Evolutionary conservation across 805 yeast species (phyloP).

Genomic region (Sugiyamaella qingdaonensis): DNA sequence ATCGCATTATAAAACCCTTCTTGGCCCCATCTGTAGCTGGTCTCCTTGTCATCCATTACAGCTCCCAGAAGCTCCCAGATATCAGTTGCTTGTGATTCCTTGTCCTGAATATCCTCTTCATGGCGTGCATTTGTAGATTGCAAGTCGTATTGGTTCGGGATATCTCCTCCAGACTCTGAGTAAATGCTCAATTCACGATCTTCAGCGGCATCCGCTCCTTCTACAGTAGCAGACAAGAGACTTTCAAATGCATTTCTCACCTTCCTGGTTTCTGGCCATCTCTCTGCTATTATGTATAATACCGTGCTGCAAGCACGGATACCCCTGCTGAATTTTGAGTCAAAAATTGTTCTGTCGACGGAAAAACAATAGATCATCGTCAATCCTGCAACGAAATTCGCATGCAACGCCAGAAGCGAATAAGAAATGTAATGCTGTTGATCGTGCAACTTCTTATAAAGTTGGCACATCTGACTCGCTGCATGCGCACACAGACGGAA

Average conservation of each 20-base stretch:
- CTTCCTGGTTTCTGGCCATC: background rate
- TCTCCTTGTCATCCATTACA: conserved; percentile 3
- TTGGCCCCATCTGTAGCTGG: conserved; percentile 4
- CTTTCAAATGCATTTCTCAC: conserved; percentile 9
- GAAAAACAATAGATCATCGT: conserved; percentile 7
- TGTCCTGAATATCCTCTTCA: background rate
- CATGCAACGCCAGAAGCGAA: conserved; percentile 10
- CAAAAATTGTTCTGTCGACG: conserved; percentile 4
- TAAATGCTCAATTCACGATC: background rate
- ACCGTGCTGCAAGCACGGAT: conserved; percentile 12
- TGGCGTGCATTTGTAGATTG: background rate
- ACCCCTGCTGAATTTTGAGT: conserved; percentile 2
- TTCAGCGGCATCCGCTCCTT: background rate
- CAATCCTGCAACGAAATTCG: conserved; percentile 10
- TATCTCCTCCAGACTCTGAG: background rate
- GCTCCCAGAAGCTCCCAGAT: conserved; percentile 4
- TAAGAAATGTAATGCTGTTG: conserved; percentile 8
- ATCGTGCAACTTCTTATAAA: conserved; percentile 8
- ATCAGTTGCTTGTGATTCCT: background rate
- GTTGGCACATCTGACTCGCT: conserved; percentile 8
- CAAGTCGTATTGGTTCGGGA: background rate
- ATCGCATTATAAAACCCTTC: conserved; percentile 3
- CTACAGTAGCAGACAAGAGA: conserved; percentile 3
- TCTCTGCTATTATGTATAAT: conserved; percentile 6
- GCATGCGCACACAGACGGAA: conserved; percentile 1